Evolutionary conservation across 2,329 filamentous ascomycete genomes (phyloP).

Genomic region (Corynespora cassiicola): DNA sequence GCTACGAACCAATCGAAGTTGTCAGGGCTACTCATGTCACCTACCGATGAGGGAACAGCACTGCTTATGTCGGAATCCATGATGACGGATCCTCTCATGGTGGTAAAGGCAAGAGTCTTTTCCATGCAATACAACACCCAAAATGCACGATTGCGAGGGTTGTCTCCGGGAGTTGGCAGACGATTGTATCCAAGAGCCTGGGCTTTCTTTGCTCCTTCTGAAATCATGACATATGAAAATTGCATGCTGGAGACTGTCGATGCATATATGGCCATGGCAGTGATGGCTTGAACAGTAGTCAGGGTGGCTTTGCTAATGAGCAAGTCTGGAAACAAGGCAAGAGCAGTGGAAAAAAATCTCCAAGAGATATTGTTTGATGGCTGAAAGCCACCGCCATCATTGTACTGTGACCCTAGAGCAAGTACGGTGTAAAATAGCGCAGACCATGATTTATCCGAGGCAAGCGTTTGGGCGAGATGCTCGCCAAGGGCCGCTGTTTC

Average conservation of each 20-base stretch:
- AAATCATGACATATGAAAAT: conserved; percentile 38
- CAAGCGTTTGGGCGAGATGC: conserved; percentile 29
- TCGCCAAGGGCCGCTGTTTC: conserved; percentile 36
- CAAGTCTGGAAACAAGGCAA: conserved; percentile 45
- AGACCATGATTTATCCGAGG: conserved; percentile 39
- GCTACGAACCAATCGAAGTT: conserved; percentile 46
- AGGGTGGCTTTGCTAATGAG: conserved; percentile 29
- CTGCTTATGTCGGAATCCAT: conserved; percentile 48
- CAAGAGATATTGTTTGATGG: conserved; percentile 48
- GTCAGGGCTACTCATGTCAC: too few species aligned
- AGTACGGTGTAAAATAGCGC: conserved; percentile 49
- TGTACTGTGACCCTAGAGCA: conserved; percentile 48
- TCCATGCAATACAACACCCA: conserved; percentile 52
- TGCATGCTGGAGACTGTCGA: conserved; percentile 42
- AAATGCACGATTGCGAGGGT: conserved; percentile 36
- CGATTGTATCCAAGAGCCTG: conserved; percentile 39
- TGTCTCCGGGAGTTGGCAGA: conserved; percentile 15
- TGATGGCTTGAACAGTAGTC: conserved; percentile 31
- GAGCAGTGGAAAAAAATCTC: conserved; percentile 48
- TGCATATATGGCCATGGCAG: conserved; percentile 45
- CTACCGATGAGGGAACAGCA: conserved; percentile 38
- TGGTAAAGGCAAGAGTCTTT: conserved; percentile 42
- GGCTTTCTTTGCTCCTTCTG: conserved; percentile 44
- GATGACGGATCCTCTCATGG: conserved; percentile 42
- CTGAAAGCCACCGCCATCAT: conserved; percentile 46